A percentile compares a stretch with the other conserved stretches of the same genome.
phyloP scores from a whole-genome alignment of 805 yeast genomes.

The Kodamaea hsintzibuensis region DNA sequence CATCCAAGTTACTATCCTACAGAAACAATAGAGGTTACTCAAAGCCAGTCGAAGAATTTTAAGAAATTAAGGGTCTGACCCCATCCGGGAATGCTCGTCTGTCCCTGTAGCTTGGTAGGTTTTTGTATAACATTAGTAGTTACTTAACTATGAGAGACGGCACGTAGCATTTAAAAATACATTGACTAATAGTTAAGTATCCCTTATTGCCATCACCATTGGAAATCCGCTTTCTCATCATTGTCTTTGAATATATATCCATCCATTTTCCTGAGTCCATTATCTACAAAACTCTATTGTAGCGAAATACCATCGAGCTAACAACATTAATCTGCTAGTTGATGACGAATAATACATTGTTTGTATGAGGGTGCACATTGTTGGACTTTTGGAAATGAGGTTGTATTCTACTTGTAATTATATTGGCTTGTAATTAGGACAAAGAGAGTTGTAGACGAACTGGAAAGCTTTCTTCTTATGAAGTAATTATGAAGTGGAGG shows the following conservation, averaged over 20 bases:
- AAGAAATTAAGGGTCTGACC: background rate
- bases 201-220: background rate
- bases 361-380: background rate
- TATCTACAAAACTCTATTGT: background rate
- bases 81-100: constrained; percentile 1
- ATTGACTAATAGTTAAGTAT: background rate
- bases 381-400: background rate
- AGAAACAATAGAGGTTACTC: background rate
- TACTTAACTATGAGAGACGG: background rate
- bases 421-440: background rate
- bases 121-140: background rate
- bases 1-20: background rate
- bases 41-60: background rate
- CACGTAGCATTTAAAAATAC: background rate
- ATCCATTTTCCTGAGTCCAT: background rate
- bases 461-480: background rate
- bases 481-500: background rate
- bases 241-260: background rate
- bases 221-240: background rate
- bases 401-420: background rate
- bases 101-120: background rate
- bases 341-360: constrained; percentile 2
- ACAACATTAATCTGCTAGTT: constrained; percentile 1
- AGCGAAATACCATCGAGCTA: background rate
- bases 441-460: background rate